Base-by-base conservation (phyloP, 306 rosid species). In the Castanopsis chinensis region DNA sequence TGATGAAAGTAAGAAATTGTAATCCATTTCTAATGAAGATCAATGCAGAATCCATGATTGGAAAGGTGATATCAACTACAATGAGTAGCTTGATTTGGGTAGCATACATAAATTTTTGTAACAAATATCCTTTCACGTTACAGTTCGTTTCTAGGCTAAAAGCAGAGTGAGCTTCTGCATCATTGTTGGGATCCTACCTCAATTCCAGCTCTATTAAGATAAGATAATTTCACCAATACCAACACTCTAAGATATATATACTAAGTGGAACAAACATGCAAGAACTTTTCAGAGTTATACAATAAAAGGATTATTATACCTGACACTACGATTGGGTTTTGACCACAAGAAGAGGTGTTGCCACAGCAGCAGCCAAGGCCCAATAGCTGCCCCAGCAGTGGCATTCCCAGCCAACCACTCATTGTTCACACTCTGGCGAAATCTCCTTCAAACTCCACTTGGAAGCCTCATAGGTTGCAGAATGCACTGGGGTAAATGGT, bases 301-400 rank as follows among this genome's bases (percentile, higher is more conserved):
- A 7, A 3, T n/a, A 57, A 8, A 18, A 19, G 5, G 0, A 20
- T 32, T 14, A 37, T 28, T 10, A 41, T 76, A 92, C 93, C 93
- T 92, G 97, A 82, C 94, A 92, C 72, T 92, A 93, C 78, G 86
- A 82, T 71, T 92, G 97, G 69, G 97, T 92, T 78, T 88, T 92
- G 45, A 88, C 94, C 67, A 92, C 97, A 86, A 88, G 94, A 9
- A 92, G 90, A 1, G 94, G 97, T 6, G 97, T 90, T 3, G 97
- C 90, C 20, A 88, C 79, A 0, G 51, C 83, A 4, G 94, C 87
- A 80, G 97, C 97, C 91, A 90, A 82, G 4, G 87, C 91, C 28
- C 97, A 1, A 94, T 94, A 1, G 71, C 93, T 7, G 94, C 92
- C 4, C 94, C 97, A 4, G 97, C 97, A 0, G 94, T 92, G n/a